These are phyloP conservation scores for Microsporum audouinii DNA, from an alignment of 2,329 filamentous ascomycete species.

Conservation along the genomic window DNA sequence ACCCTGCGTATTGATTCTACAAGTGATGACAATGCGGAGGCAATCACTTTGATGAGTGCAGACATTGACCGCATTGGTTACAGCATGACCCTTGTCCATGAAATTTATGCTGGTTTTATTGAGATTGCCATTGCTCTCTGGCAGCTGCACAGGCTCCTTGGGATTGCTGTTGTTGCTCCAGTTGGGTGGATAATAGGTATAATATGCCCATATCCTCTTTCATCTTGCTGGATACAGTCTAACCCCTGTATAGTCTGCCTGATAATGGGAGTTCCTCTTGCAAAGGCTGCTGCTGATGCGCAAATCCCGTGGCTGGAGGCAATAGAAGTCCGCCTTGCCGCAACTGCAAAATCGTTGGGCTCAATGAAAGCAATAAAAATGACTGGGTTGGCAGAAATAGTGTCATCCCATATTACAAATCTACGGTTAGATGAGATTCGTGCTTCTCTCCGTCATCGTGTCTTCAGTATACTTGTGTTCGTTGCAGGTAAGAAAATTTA, in stretches of 20 bases:
- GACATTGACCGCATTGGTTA: slow-evolving; percentile 18
- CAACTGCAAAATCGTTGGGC: neutral
- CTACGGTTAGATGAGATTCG: neutral
- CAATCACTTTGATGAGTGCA: slow-evolving; percentile 20
- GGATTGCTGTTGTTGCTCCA: neutral
- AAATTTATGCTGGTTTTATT: slow-evolving; percentile 17
- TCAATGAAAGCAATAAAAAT: slow-evolving; percentile 1
- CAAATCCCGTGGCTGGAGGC: slow-evolving; percentile 3
- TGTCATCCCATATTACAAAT: neutral
- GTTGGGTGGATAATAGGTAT: neutral
- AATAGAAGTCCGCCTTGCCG: neutral
- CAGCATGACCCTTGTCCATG: slow-evolving; percentile 16
- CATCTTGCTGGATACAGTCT: neutral
- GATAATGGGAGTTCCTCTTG: neutral
- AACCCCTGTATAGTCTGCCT: neutral
- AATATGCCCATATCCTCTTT: too few species aligned
- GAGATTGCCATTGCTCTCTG: slow-evolving; percentile 5
- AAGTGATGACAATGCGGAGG: neutral
- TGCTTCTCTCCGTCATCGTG: neutral
- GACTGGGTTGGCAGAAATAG: neutral
- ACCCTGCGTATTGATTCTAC: neutral
- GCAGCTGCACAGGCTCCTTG: slow-evolving; percentile 1
- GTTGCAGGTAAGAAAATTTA: neutral
- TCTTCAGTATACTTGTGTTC: neutral
- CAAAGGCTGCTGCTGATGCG: neutral